Conservation (phyloP, 495 filamentous ascomycete species). For the Tuber brumale region DNA sequence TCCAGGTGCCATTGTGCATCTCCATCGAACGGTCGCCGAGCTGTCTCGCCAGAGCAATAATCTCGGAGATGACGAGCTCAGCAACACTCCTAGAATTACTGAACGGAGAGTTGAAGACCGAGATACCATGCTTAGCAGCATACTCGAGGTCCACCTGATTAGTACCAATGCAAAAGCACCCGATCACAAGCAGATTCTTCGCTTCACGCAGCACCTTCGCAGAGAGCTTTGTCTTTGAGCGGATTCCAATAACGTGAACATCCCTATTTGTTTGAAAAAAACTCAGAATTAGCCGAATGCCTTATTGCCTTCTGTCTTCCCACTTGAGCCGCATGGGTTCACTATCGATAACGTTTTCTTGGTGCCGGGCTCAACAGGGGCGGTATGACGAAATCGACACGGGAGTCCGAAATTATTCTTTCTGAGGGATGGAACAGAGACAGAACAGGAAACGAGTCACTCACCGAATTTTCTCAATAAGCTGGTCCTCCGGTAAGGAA, state of each 20-base stretch:
- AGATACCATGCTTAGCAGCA: conserved; percentile 84
- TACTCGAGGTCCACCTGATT: conserved; percentile 93
- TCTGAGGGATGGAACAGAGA: neutral
- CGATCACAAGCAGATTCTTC: conserved; percentile 87
- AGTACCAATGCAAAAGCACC: conserved; percentile 97
- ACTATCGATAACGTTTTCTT: neutral
- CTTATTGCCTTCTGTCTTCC: neutral
- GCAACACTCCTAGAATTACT: conserved; percentile 95
- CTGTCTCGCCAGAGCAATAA: conserved; percentile 87
- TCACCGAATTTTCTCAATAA: conserved; percentile 92
- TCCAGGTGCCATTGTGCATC: conserved; percentile 91
- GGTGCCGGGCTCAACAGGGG: neutral
- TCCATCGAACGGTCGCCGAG: conserved; percentile 86
- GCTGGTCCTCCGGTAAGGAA: conserved; percentile 79
- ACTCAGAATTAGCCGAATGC: neutral
- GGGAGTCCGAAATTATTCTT: neutral
- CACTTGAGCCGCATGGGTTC: neutral
- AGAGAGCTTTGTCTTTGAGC: conserved; percentile 90
- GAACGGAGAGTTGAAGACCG: conserved; percentile 98
- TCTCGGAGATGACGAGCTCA: conserved; percentile 86
- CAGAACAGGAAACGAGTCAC: conserved; percentile 35
- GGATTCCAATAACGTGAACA: conserved; percentile 94
- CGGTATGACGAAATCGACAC: conserved; percentile 10
- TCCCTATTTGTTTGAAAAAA: conserved; percentile 48
- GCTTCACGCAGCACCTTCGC: conserved; percentile 76